Base-by-base conservation (phyloP, 1,284 basidiomycete species). In the Porodaedalea pini region DNA sequence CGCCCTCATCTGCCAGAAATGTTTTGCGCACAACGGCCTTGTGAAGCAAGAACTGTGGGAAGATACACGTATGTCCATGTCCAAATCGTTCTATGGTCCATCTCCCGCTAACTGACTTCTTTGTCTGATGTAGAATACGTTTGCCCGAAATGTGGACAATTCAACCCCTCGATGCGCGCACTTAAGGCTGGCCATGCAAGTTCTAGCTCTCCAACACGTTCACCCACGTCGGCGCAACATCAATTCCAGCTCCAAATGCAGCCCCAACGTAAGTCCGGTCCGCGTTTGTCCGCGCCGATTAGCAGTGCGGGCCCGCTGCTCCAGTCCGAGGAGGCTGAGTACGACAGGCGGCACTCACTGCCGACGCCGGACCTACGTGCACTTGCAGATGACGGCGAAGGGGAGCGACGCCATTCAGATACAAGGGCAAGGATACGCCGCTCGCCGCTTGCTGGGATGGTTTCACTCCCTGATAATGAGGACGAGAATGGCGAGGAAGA, bases 21-120 rank as follows among this genome's bases (percentile, higher is more conserved):
- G 96, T 70, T 96, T 93, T 68, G 75, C 85, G 13, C 96, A 99
- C 72, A 99, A 99, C 66, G 96, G 96, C 0, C 78, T 99, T 7
- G 91, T 96, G 3, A 88, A 90, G 61, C 90, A 94, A 70, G 86
- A 84, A 59, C 82, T 92, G 70, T 97, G 92, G 84, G 88, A 93
- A 66, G 86, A 92, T 61, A 84, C 92, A 53, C 92, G 95, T 97
- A 67, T 73, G 93, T 85, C 31, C 13, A 15, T 54, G 13, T 59
- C 37, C 34, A 31, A 15, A 54, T 32, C 51, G 19, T 48, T 54
- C 2, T 55, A 34, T 19, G 34, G 34, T 52, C 55, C n/a, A 51
- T 47, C 27, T 56, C 52, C 44, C 7, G 13, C 6, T 43, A 10
- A 25, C n/a, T 45, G 23, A 47, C 27, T 47, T 66, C 29, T 34